Percentiles rank a stretch among this genome's conserved stretches.
Evolutionary conservation across 441 rosid genomes (phyloP).

Genomic region (Capsella rubella): DNA sequence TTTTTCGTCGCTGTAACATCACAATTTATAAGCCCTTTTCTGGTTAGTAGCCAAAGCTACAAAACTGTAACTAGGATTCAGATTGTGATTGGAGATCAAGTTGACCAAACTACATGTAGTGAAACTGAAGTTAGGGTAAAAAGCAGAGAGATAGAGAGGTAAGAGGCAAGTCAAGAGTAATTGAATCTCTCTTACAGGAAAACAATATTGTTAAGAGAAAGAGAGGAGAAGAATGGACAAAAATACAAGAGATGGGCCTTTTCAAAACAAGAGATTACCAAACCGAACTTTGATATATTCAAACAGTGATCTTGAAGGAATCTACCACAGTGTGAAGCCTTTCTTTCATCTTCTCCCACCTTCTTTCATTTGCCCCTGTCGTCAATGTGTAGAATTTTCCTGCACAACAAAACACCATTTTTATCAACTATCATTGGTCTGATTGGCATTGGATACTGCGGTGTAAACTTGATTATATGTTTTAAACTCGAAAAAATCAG

Average conservation of each 20-base stretch:
- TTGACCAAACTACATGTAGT: slow-evolving; percentile 6
- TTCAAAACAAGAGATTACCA: slow-evolving; percentile 11
- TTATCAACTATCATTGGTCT: slow-evolving; percentile 8
- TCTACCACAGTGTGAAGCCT: slow-evolving; percentile 71
- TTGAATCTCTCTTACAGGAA: slow-evolving; percentile 30
- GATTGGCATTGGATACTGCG: background rate
- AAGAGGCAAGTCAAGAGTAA: slow-evolving; percentile 35
- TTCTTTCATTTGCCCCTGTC: slow-evolving; percentile 88
- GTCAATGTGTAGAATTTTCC: slow-evolving; percentile 88
- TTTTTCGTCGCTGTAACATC: slow-evolving; percentile 1
- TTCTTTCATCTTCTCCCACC: slow-evolving; percentile 95
- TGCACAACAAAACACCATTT: slow-evolving; percentile 49
- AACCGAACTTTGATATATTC: slow-evolving; percentile 31
- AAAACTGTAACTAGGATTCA: slow-evolving; percentile 2
- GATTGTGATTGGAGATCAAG: background rate
- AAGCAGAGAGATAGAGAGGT: background rate
- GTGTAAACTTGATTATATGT: background rate
- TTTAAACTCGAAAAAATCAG: background rate
- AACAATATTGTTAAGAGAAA: slow-evolving; percentile 31
- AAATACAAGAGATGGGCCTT: slow-evolving; percentile 25
- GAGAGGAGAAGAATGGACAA: slow-evolving; percentile 40
- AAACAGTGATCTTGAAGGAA: slow-evolving; percentile 75
- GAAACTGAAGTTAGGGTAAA: background rate
- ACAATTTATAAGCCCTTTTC: background rate
- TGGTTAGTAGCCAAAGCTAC: background rate